A percentile compares a stretch with the other conserved stretches of the same genome.
Evolutionary conservation across 2,329 filamentous ascomycete species (phyloP).

Genomic region (Penicillium sp.): DNA sequence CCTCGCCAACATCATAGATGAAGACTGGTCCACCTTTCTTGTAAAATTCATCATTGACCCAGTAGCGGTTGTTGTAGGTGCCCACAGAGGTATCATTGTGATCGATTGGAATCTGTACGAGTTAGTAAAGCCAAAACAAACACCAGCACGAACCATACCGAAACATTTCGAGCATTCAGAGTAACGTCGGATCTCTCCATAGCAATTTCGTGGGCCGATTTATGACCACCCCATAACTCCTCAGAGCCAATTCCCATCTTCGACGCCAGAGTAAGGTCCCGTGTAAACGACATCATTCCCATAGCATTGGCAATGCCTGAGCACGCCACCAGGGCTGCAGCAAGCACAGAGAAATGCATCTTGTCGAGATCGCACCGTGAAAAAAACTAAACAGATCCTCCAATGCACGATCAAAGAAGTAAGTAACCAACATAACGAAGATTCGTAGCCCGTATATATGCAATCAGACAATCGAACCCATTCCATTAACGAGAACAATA

Average conservation of each 20-base stretch:
- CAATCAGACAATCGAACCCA: constrained; percentile 6
- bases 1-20: constrained; percentile 48
- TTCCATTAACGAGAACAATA: constrained; percentile 8
- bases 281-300: constrained; percentile 6
- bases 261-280: constrained; percentile 17
- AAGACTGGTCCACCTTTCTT: constrained; percentile 54
- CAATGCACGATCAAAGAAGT: neutral
- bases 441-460: constrained; percentile 6
- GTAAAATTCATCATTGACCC: constrained; percentile 52
- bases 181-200: neutral
- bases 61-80: constrained; percentile 54
- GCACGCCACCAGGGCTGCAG: constrained; percentile 7
- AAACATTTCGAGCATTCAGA: constrained; percentile 4
- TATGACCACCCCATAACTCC: constrained; percentile 6
- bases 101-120: constrained; percentile 31
- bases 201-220: constrained; percentile 5
- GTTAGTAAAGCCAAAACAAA: neutral
- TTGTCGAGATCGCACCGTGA: neutral
- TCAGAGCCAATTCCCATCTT: constrained; percentile 16
- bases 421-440: neutral
- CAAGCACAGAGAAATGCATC: constrained; percentile 7
- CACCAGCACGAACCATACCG: constrained; percentile 2
- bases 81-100: constrained; percentile 36
- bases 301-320: constrained; percentile 6
- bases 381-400: neutral